Evolutionary conservation across 2,329 filamentous ascomycete species (phyloP).

Genomic region (Cytospora mali): DNA sequence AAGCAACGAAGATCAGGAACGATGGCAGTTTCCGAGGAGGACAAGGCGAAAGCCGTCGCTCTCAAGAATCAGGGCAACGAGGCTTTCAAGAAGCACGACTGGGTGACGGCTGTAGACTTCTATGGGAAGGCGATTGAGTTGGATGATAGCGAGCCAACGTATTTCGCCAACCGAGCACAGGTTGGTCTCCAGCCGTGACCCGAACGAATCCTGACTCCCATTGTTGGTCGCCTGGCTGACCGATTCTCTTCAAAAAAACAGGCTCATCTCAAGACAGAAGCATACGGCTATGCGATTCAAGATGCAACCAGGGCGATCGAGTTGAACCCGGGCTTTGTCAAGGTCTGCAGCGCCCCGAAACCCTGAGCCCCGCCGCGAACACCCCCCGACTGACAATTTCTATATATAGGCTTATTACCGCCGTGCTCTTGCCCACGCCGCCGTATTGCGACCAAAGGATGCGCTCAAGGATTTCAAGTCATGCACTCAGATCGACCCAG

Average conservation of each 20-base stretch:
- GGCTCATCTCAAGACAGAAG: conserved; percentile 94
- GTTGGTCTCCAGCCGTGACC: conserved; percentile 52
- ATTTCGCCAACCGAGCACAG: conserved; percentile 93
- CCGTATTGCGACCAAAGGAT: conserved; percentile 85
- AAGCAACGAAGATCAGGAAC: conserved; percentile 8
- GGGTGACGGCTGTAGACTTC: conserved; percentile 75
- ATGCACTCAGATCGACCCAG: conserved; percentile 83
- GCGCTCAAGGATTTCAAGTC: conserved; percentile 91
- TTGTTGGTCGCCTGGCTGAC: conserved; percentile 51
- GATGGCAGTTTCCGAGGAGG: conserved; percentile 48
- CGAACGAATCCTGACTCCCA: conserved; percentile 18
- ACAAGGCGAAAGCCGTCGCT: conserved; percentile 72
- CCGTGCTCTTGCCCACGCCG: conserved; percentile 86
- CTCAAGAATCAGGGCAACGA: conserved; percentile 95
- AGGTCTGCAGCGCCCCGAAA: conserved; percentile 57
- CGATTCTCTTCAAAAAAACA: conserved; percentile 41
- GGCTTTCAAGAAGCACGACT: conserved; percentile 87
- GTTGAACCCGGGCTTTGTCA: conserved; percentile 83
- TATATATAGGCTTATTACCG: conserved; percentile 81
- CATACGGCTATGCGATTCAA: conserved; percentile 88
- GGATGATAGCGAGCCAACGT: conserved; percentile 82
- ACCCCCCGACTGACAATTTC: conserved; percentile 19
- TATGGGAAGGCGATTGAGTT: conserved; percentile 88
- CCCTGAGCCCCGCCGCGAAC: neutral
- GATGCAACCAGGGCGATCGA: conserved; percentile 92